Conservation (phyloP, 257 asterid genomes). For the Craterostigma plantagineum region DNA sequence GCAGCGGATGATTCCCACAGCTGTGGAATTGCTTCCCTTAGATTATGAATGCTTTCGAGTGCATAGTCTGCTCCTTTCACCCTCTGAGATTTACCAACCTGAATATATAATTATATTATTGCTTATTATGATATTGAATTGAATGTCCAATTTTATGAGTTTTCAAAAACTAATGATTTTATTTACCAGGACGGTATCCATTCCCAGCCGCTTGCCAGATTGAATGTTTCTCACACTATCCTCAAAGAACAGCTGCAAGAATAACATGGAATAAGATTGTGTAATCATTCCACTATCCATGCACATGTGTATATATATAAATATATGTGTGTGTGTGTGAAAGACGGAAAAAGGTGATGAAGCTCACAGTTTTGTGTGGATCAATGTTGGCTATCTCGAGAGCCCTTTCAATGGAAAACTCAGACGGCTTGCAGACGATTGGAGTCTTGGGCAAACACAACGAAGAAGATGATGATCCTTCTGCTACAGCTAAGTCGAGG, state of each 20-base stretch:
- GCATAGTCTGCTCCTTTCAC: constrained; percentile 86
- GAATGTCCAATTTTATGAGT: neutral
- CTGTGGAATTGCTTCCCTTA: constrained; percentile 83
- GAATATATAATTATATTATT: constrained; percentile 4
- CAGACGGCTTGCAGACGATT: constrained; percentile 78
- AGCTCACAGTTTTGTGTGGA: constrained; percentile 67
- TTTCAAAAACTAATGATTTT: neutral
- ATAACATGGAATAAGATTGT: constrained; percentile 5
- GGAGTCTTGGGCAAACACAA: constrained; percentile 65
- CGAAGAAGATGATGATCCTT: neutral
- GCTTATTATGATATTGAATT: neutral
- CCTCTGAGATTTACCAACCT: constrained; percentile 80
- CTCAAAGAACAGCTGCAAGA: constrained; percentile 70
- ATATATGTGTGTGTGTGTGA: no score
- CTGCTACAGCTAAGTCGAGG: constrained; percentile 19
- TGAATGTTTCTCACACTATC: constrained; percentile 73
- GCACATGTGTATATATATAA: no score
- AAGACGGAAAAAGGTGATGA: neutral
- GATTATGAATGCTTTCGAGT: constrained; percentile 77
- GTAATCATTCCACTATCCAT: neutral
- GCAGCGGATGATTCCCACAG: constrained; percentile 46
- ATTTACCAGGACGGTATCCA: constrained; percentile 70
- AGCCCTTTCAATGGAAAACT: constrained; percentile 58
- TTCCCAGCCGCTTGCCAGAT: constrained; percentile 72
- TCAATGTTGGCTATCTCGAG: constrained; percentile 62